Evolutionary conservation across 106 monocot genomes (phyloP), one percentile per base, ranked within the genome.

Genomic region (Iris macrosiphon): DNA sequence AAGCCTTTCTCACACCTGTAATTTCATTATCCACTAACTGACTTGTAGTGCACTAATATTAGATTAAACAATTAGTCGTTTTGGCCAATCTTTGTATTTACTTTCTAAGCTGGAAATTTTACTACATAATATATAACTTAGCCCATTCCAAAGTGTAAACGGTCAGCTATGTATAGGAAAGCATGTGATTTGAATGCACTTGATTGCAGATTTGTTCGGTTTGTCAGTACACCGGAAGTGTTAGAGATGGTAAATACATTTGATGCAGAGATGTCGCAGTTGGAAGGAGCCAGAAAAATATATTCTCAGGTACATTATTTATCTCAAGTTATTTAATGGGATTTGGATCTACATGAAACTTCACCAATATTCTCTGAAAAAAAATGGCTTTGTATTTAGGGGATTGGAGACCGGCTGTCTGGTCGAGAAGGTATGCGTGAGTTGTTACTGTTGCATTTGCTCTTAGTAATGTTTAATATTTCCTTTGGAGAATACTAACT

Each of bases 141-240:
- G 35, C 5, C n/a, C 2, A 28, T 33, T n/a, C 21, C 20, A 29
- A 7, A 39, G 22, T 49, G n/a, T n/a, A n/a, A 10, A 35, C 34
- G 10, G 34, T 4, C 7, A 10, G 34, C 4, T 35, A 6, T 35
- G 34, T 6, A 4, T 10, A 35, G 4, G 34, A 10, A 10, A 35
- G 10, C 7, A 35, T 35, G 10, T 39, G 38, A 11, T 39, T 39
- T 7, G 9, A 39, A 7, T 11, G 6, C 38, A 39, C 18, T 40
- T 27, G 24, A 20, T 10, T 63, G 37, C 73, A 90, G 84, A 53
- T 84, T 90, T 85, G 89, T 90, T 48, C 70, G 84, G 40, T 85
- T 84, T 43, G 80, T 90, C 16, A 90, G 84, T 44, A 90, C 89
- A 12, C 89, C 89, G n/a, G 89, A 90, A 57, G 77, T 90, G 10